Percentiles rank a stretch among this genome's conserved stretches.
Evolutionary conservation across 108 stramenopile genomes (phyloP).

Genomic region (Mayamaea pseudoterrestris): DNA sequence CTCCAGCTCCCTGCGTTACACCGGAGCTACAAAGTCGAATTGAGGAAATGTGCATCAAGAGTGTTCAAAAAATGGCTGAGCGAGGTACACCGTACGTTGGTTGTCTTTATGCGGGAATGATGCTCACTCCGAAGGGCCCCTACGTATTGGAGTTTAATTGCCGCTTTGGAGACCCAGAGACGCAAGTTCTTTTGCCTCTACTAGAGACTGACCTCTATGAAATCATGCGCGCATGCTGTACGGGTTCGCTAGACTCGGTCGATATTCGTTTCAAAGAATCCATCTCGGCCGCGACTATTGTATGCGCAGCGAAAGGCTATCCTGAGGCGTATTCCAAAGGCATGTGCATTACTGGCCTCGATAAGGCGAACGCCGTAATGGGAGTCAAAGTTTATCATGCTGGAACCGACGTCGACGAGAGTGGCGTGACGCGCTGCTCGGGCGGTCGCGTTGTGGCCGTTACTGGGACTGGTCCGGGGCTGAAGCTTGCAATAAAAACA

Average conservation of each 20-base stretch:
- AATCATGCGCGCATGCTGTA: constrained; percentile 86
- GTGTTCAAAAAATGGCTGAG: constrained; percentile 90
- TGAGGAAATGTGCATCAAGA: constrained; percentile 82
- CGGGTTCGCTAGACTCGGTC: constrained; percentile 66
- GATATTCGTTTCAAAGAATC: constrained; percentile 80
- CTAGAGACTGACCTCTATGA: constrained; percentile 89
- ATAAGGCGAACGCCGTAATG: constrained; percentile 38
- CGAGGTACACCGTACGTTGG: constrained; percentile 95
- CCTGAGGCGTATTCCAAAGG: constrained; percentile 93
- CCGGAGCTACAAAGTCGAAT: constrained; percentile 77
- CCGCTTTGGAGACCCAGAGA: constrained; percentile 98
- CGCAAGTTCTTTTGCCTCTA: constrained; percentile 96
- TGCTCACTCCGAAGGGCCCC: constrained; percentile 87
- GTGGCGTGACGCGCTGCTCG: constrained; percentile 57
- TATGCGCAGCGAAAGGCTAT: constrained; percentile 91
- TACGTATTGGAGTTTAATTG: constrained; percentile 97
- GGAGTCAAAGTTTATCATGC: constrained; percentile 93
- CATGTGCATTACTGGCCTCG: constrained; percentile 80
- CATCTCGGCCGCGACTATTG: constrained; percentile 82
- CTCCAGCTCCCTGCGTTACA: constrained; percentile 93
- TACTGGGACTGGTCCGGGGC: constrained; percentile 72
- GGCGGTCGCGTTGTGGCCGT: constrained; percentile 97
- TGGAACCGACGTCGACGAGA: constrained; percentile 70
- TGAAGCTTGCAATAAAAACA: constrained; percentile 66
- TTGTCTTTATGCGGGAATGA: constrained; percentile 96